A percentile compares a stretch with the other conserved stretches of the same genome.
Evolutionary conservation across 345 rosid genomes (phyloP).

Genomic region (Bruguiera sexangula): DNA sequence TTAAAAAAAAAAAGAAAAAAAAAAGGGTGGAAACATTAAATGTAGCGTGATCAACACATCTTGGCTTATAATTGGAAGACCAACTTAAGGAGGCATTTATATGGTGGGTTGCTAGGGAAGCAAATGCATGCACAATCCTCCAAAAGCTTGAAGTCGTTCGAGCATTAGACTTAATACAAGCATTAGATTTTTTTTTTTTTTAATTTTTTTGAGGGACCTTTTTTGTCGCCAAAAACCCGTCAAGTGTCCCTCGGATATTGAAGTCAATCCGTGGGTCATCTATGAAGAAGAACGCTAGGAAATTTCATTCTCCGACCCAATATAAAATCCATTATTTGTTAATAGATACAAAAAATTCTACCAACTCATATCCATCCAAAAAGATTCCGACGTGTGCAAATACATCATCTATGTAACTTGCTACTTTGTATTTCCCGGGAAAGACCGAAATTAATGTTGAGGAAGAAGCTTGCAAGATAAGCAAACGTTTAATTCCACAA

Average conservation of each 20-base stretch:
- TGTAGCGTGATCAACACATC: too few relatives aligned
- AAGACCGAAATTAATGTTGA: too few relatives aligned
- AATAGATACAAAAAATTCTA: too few relatives aligned
- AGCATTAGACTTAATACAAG: not conserved
- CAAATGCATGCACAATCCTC: not conserved
- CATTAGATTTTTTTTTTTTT: not conserved
- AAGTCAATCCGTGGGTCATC: conserved; percentile 33
- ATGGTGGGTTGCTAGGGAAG: not conserved
- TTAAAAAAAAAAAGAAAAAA: too few relatives aligned
- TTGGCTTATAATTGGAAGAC: too few relatives aligned
- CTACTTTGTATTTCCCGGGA: too few relatives aligned
- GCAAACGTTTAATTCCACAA: conserved; percentile 7
- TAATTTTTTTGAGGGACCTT: too few relatives aligned
- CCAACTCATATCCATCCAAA: conserved; percentile 13
- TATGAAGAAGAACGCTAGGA: conserved; percentile 24
- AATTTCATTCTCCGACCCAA: conserved; percentile 19
- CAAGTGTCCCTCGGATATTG: not conserved
- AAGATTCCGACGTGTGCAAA: conserved; percentile 16
- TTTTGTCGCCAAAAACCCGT: conserved; percentile 17
- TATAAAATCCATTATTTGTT: not conserved
- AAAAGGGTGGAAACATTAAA: too few relatives aligned
- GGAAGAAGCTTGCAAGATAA: conserved; percentile 17
- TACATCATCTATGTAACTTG: conserved; percentile 10
- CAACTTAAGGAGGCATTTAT: not conserved
- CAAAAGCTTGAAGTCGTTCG: not conserved